These are phyloP conservation scores for Cyclotella baltica DNA, from an alignment of 108 stramenopile genomes.

Conservation along the genomic window DNA sequence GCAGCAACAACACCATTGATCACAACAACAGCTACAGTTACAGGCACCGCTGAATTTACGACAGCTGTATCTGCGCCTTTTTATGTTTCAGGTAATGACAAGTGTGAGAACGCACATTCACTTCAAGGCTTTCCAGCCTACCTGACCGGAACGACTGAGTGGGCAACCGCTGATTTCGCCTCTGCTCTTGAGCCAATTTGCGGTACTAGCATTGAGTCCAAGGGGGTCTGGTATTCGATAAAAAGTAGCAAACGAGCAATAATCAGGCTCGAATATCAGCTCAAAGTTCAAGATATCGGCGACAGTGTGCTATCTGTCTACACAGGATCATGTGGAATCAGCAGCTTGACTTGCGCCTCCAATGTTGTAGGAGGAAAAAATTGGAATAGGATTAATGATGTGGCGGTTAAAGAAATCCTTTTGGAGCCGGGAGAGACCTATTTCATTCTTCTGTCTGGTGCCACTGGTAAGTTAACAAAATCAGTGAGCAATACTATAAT, in stretches of 20 bases:
- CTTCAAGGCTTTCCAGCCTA: neutral
- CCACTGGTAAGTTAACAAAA: neutral
- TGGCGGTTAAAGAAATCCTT: slow-evolving; percentile 22
- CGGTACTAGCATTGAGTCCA: slow-evolving; percentile 2
- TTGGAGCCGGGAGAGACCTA: slow-evolving; percentile 2
- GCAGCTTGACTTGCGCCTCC: neutral
- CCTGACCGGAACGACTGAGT: neutral
- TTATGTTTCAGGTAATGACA: slow-evolving; percentile 6
- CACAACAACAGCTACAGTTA: neutral
- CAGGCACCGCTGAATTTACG: neutral
- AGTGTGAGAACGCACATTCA: neutral
- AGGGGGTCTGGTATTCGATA: slow-evolving; percentile 8
- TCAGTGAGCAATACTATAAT: no score
- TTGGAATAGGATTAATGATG: neutral
- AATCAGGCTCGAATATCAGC: slow-evolving; percentile 26
- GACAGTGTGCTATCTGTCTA: slow-evolving; percentile 19
- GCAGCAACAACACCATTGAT: neutral
- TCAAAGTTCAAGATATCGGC: neutral
- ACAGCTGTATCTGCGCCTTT: neutral
- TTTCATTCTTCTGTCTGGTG: slow-evolving; percentile 14
- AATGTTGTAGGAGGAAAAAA: neutral
- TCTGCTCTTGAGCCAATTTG: slow-evolving; percentile 1
- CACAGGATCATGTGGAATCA: slow-evolving; percentile 13
- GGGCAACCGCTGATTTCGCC: slow-evolving; percentile 4
- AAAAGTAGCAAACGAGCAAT: neutral